A percentile compares a stretch with the other conserved stretches of the same genome.
These are phyloP conservation scores for Solanum pinnatisectum DNA, from an alignment of 257 asterid genomes.

Conservation along the genomic window DNA sequence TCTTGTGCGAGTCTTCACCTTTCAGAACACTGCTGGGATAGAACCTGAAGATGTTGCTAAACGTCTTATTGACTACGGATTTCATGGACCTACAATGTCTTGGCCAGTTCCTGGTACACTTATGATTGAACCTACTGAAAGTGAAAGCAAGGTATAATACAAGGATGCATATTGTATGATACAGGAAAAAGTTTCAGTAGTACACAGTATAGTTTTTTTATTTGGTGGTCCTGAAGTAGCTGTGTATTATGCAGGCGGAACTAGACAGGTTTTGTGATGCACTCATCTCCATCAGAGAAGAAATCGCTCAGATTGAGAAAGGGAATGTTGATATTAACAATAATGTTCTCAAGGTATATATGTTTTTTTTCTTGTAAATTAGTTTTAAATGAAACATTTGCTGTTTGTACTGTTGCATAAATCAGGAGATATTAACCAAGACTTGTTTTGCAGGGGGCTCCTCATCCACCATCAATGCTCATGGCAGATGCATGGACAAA, in stretches of 20 bases:
- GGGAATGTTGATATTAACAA: conserved; percentile 70
- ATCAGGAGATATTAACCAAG: conserved; percentile 9
- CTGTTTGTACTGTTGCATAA: background rate
- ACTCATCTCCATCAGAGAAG: conserved; percentile 90
- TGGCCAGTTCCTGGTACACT: conserved; percentile 99
- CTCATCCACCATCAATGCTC: conserved; percentile 94
- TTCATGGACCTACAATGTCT: conserved; percentile 97
- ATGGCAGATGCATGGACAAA: conserved; percentile 96
- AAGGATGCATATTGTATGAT: background rate
- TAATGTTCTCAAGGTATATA: conserved; percentile 87
- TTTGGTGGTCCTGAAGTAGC: background rate
- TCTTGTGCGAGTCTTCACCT: conserved; percentile 4
- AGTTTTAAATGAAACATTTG: background rate
- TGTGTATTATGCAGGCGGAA: conserved; percentile 57
- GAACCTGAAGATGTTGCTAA: conserved; percentile 98
- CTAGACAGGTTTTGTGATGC: conserved; percentile 90
- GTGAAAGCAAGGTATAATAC: conserved; percentile 90
- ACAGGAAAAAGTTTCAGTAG: background rate
- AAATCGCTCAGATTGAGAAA: conserved; percentile 73
- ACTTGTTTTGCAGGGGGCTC: conserved; percentile 64
- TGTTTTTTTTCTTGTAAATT: background rate
- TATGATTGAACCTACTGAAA: conserved; percentile 96
- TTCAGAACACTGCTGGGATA: conserved; percentile 82
- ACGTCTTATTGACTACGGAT: conserved; percentile 97
- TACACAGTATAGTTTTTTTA: background rate